Evolutionary conservation across 2,329 filamentous ascomycete species (phyloP).

Genomic region (Hypoxylon sp.): DNA sequence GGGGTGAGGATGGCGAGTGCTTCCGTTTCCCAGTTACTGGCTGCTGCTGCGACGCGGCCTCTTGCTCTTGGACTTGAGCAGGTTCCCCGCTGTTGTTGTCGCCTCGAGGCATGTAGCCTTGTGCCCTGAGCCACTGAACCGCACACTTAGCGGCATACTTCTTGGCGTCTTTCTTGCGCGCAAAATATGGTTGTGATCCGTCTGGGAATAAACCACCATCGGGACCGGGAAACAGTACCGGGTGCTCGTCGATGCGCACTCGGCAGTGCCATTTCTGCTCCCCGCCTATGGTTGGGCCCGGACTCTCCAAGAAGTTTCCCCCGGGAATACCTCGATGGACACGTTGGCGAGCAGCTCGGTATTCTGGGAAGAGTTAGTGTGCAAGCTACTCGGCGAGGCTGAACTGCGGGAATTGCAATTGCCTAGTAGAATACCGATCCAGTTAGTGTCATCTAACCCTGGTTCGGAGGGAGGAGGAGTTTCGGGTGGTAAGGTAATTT

Average conservation of each 20-base stretch:
- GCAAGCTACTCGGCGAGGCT: slow-evolving; percentile 40
- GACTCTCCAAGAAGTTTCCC: slow-evolving; percentile 45
- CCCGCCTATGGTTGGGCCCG: slow-evolving; percentile 22
- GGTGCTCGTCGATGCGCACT: slow-evolving; percentile 49
- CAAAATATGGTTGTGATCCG: slow-evolving; percentile 57
- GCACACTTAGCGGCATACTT: slow-evolving; percentile 67
- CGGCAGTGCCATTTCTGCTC: slow-evolving; percentile 48
- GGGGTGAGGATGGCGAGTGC: slow-evolving; percentile 18
- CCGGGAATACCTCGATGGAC: slow-evolving; percentile 12
- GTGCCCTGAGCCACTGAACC: slow-evolving; percentile 58
- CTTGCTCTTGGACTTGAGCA: slow-evolving; percentile 48
- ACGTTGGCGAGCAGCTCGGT: slow-evolving; percentile 48
- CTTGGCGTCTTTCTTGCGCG: slow-evolving; percentile 68
- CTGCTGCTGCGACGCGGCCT: slow-evolving; percentile 49
- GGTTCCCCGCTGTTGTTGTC: slow-evolving; percentile 29
- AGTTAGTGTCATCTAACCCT: slow-evolving; percentile 55
- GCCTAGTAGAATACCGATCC: slow-evolving; percentile 59
- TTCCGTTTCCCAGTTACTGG: slow-evolving; percentile 47
- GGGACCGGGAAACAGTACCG: slow-evolving; percentile 47
- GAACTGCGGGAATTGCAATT: slow-evolving; percentile 29
- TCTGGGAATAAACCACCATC: slow-evolving; percentile 52
- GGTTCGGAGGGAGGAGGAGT: slow-evolving; percentile 43
- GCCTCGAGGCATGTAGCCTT: slow-evolving; percentile 50
- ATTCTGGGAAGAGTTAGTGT: slow-evolving; percentile 54
- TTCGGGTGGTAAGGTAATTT: slow-evolving; percentile 45